Conservation (phyloP, 345 rosid species). For the Melastoma malabathricum region DNA sequence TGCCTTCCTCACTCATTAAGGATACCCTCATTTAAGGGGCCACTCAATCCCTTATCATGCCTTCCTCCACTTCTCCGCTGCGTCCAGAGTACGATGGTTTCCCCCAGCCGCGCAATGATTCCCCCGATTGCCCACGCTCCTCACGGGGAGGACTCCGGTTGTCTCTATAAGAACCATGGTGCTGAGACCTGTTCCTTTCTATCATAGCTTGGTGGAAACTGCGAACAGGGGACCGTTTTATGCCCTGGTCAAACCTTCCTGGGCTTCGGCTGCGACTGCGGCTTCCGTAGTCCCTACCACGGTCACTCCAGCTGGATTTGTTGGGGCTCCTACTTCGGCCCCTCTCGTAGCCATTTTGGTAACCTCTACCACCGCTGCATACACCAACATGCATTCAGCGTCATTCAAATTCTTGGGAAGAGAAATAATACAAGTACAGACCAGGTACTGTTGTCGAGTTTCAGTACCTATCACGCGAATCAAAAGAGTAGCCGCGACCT, state of each 20-base stretch:
- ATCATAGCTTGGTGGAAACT: conserved; percentile 63
- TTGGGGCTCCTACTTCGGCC: conserved; percentile 20
- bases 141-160: conserved; percentile 27
- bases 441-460: background rate
- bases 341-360: conserved; percentile 13
- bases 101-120: too few relatives aligned
- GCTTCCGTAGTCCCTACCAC: conserved; percentile 7
- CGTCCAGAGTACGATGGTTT: too few relatives aligned
- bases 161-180: conserved; percentile 2
- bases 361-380: conserved; percentile 1
- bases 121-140: conserved; percentile 15
- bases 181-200: conserved; percentile 20
- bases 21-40: too few relatives aligned
- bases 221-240: conserved; percentile 27
- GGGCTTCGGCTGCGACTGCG: conserved; percentile 35
- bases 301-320: conserved; percentile 24
- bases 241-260: conserved; percentile 26
- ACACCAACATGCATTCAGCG: too few relatives aligned
- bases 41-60: too few relatives aligned
- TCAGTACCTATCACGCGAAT: too few relatives aligned
- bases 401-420: too few relatives aligned
- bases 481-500: too few relatives aligned
- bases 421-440: background rate
- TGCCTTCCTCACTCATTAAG: too few relatives aligned
- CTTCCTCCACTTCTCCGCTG: too few relatives aligned